Conservation (phyloP, 345 rosid genomes). For the Lepidium africanum region DNA sequence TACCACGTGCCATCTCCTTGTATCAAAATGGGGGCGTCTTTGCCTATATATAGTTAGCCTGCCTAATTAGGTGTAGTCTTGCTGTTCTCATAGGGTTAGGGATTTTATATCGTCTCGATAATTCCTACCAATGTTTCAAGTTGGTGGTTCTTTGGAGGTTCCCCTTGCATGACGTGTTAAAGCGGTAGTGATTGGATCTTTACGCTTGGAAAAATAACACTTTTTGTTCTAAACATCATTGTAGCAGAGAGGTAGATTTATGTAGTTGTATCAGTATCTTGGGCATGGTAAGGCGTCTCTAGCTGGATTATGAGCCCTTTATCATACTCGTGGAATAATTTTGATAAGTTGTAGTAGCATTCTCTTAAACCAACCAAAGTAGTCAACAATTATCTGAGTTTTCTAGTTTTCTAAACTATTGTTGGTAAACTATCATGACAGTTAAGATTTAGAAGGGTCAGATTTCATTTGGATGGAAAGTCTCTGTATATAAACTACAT, state of each 20-base stretch:
- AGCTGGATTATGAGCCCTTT: neutral
- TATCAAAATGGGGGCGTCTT: neutral
- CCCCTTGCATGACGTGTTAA: neutral
- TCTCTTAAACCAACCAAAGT: neutral
- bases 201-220: neutral
- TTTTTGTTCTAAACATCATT: neutral
- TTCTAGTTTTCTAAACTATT: neutral
- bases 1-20: neutral
- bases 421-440: neutral
- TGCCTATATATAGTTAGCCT: neutral
- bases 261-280: neutral
- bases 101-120: neutral
- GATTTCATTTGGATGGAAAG: constrained; percentile 22
- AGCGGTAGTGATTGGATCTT: neutral
- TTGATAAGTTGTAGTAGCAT: neutral
- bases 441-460: neutral
- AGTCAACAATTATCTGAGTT: neutral
- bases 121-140: neutral
- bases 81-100: neutral
- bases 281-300: neutral
- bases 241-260: neutral
- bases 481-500: constrained; percentile 13
- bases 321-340: neutral
- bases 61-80: neutral
- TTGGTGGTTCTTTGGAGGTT: neutral